These are phyloP conservation scores for Chaetomium cochliodes DNA, from an alignment of 495 filamentous ascomycete species.

Conservation along the genomic window DNA sequence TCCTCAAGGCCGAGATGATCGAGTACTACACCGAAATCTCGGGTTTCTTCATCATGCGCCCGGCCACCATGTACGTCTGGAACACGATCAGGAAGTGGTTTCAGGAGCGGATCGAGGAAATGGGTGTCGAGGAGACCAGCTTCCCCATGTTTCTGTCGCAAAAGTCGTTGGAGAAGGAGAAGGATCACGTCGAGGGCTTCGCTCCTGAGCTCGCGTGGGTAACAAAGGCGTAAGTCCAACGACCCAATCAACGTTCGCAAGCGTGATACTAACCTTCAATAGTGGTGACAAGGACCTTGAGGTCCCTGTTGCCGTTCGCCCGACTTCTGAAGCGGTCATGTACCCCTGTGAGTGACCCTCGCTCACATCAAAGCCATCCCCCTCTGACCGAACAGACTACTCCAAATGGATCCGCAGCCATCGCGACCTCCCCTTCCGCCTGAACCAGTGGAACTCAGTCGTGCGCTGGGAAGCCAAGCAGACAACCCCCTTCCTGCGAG, in stretches of 20 bases:
- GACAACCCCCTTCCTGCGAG: constrained; percentile 89
- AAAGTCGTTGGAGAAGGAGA: constrained; percentile 89
- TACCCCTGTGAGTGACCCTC: constrained; percentile 54
- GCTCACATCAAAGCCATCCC: constrained; percentile 54
- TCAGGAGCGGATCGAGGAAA: constrained; percentile 75
- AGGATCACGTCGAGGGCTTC: constrained; percentile 96
- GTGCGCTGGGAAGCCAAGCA: constrained; percentile 99
- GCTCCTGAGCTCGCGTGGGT: constrained; percentile 98
- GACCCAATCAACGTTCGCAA: background rate
- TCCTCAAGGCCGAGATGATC: constrained; percentile 92
- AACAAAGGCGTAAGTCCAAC: constrained; percentile 73
- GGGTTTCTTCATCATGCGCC: constrained; percentile 91
- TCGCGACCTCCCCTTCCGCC: constrained; percentile 83
- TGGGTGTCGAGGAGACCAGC: constrained; percentile 91
- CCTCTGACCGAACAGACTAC: constrained; percentile 79
- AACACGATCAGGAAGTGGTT: constrained; percentile 89
- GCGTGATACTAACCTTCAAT: constrained; percentile 6
- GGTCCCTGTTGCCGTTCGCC: constrained; percentile 91
- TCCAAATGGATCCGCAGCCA: constrained; percentile 94
- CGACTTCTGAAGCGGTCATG: constrained; percentile 92
- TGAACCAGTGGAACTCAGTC: constrained; percentile 98
- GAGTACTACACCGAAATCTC: constrained; percentile 74
- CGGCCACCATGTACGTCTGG: constrained; percentile 86
- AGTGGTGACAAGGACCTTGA: constrained; percentile 87
- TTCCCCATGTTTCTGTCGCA: constrained; percentile 93